Base-by-base conservation (phyloP, 225 moss, liverwort and hornwort species). In the Polytrichum formosum region DNA sequence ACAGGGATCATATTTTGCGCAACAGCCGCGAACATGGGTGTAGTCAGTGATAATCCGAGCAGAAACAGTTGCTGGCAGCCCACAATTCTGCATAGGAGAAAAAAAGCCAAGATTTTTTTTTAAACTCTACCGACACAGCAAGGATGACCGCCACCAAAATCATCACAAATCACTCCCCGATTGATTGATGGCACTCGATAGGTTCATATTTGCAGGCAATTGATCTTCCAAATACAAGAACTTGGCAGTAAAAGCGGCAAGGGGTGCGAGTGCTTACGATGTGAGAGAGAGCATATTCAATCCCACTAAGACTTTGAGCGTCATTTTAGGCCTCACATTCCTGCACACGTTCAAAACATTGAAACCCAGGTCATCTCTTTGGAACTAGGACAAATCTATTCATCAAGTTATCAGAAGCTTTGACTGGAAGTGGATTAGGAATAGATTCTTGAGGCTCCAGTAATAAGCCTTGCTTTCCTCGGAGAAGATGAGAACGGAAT, bases 21-120 rank as follows among this genome's bases (percentile, higher is more conserved):
- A 35, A 90, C 81, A 7, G 92, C 82, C 61, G 92, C 73, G 31
- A 92, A 87, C 76, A 92, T 77, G 37, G 94, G 79, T 18, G 89
- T 83, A 9, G 94, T 95, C 65, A 90, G 81, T 56, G 72, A 21
- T 56, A 91, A 46, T 17, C 90, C 94, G 54, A 60, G 68, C 61
- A 92, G 74, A 65, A 87, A 95, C 28, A 95, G 55, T 73, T 85
- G 90, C 68, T 95, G 94, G 76, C 82, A 87, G 4, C 82, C 92
- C 10, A 91, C 76, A 63, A 95, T 84, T 26, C 91, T 95, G 94
- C 77, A 75, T 26, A 46, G 0, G 13, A 16, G 9, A 8, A 16
- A 13, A 31, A 46, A 35, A 35, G 35, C 9, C 13, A 26, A 26
- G 26, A 26, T 26, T 26, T 26, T 26, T 26, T 26, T 26, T 26